Evolutionary conservation across 2,329 filamentous ascomycete genomes (phyloP).

Genomic region (Apiospora aurea): DNA sequence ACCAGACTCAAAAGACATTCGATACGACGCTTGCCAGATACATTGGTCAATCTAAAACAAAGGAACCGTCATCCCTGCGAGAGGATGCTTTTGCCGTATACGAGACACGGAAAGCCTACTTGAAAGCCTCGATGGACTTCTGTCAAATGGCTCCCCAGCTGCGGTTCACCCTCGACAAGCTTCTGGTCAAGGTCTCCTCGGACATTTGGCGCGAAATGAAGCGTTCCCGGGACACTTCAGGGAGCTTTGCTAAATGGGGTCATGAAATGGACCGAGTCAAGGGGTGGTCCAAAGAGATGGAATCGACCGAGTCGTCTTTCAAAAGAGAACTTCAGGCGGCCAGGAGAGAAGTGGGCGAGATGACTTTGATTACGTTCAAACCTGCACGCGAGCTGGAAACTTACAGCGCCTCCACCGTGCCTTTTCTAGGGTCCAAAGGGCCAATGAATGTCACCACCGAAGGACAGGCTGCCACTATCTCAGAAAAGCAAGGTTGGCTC

Average conservation of each 20-base stretch:
- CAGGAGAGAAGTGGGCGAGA: slow-evolving; percentile 82
- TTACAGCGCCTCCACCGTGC: slow-evolving; percentile 88
- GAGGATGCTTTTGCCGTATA: slow-evolving; percentile 97
- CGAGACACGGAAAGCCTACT: slow-evolving; percentile 87
- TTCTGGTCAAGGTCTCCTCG: slow-evolving; percentile 83
- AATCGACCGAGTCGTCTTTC: slow-evolving; percentile 84
- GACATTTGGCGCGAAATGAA: slow-evolving; percentile 92
- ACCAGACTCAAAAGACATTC: slow-evolving; percentile 82
- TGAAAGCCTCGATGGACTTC: slow-evolving; percentile 93
- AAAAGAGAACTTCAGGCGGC: slow-evolving; percentile 81
- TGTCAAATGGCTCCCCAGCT: slow-evolving; percentile 88
- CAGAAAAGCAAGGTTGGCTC: slow-evolving; percentile 94
- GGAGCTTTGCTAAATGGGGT: slow-evolving; percentile 70
- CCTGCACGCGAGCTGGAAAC: slow-evolving; percentile 93
- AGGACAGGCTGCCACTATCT: slow-evolving; percentile 56
- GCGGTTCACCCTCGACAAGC: slow-evolving; percentile 81
- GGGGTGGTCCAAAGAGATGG: slow-evolving; percentile 95
- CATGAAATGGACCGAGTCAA: slow-evolving; percentile 89
- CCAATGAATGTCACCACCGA: slow-evolving; percentile 69
- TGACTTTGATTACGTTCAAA: slow-evolving; percentile 71
- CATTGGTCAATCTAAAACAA: slow-evolving; percentile 85
- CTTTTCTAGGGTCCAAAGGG: slow-evolving; percentile 77
- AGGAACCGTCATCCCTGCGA: slow-evolving; percentile 87
- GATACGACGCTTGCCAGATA: slow-evolving; percentile 85
- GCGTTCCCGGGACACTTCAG: slow-evolving; percentile 69